Evolutionary conservation across 805 yeast species (phyloP).

Genomic region (Alloascoidea africana): DNA sequence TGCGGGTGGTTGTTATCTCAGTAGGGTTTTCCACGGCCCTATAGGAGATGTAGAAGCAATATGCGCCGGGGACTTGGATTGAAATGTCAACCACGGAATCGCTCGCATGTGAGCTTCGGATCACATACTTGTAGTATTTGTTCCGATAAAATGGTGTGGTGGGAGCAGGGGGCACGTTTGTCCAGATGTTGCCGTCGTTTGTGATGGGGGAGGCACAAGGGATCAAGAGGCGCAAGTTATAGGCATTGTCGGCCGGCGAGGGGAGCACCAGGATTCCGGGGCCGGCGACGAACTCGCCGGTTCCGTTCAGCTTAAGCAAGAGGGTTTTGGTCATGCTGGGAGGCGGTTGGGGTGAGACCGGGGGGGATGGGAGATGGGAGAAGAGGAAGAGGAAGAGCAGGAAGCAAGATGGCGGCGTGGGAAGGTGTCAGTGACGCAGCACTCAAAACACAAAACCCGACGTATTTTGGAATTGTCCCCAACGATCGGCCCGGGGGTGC

Average conservation of each 20-base stretch:
- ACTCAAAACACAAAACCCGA: no score
- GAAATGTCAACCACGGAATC: slow-evolving; percentile 30
- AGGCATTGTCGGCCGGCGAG: slow-evolving; percentile 13
- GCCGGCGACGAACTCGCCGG: slow-evolving; percentile 24
- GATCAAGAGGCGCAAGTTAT: slow-evolving; percentile 39
- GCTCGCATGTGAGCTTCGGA: slow-evolving; percentile 12
- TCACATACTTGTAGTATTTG: slow-evolving; percentile 32
- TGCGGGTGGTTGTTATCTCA: slow-evolving; percentile 33
- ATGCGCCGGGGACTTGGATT: slow-evolving; percentile 66
- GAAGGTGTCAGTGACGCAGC: no score
- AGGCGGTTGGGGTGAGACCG: background rate
- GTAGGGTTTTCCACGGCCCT: slow-evolving; percentile 18
- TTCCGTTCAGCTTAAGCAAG: slow-evolving; percentile 8
- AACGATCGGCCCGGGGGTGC: no score
- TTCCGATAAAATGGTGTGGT: slow-evolving; percentile 36
- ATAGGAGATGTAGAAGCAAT: slow-evolving; percentile 56
- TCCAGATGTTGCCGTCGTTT: slow-evolving; percentile 56
- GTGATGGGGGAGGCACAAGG: slow-evolving; percentile 65
- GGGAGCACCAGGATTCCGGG: slow-evolving; percentile 11
- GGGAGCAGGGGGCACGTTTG: slow-evolving; percentile 46
- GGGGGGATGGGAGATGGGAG: background rate
- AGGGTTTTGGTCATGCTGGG: background rate
- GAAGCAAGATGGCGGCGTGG: no score
- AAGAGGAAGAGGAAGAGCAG: no score
- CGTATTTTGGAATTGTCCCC: no score